Evolutionary conservation across 2,329 filamentous ascomycete genomes (phyloP).

Genomic region (Samsoniella hepiali): DNA sequence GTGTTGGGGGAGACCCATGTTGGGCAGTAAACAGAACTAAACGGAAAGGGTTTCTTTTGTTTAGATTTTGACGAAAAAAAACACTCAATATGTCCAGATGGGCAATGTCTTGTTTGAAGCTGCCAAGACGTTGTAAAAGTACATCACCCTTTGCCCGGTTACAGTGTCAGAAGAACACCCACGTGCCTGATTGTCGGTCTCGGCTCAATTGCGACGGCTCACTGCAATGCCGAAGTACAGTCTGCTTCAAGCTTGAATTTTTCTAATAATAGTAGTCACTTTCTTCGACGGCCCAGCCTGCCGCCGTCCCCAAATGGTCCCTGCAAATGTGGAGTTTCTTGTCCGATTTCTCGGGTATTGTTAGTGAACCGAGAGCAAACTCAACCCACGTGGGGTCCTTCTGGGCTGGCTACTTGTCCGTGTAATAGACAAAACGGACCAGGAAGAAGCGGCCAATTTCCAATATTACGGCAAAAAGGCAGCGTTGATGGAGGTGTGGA

Average conservation of each 20-base stretch:
- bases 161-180: not conserved
- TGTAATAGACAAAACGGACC: not conserved
- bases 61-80: not conserved
- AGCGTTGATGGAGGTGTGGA: not conserved
- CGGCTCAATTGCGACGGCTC: not conserved
- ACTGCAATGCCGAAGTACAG: not conserved
- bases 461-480: not conserved
- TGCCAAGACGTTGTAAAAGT: not conserved
- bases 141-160: not conserved
- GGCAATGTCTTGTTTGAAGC: not conserved
- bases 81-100: no score
- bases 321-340: not conserved
- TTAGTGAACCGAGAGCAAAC: not conserved
- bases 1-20: constrained; percentile 14
- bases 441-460: not conserved
- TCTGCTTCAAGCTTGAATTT: not conserved
- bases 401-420: not conserved
- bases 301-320: not conserved
- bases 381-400: not conserved
- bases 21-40: not conserved
- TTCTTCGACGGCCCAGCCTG: not conserved
- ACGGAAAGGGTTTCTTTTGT: not conserved
- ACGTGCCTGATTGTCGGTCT: not conserved
- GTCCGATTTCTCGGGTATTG: not conserved
- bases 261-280: not conserved